These are phyloP conservation scores for Exserohilum rostratum DNA, from an alignment of 2,329 filamentous ascomycete species.

Conservation along the genomic window DNA sequence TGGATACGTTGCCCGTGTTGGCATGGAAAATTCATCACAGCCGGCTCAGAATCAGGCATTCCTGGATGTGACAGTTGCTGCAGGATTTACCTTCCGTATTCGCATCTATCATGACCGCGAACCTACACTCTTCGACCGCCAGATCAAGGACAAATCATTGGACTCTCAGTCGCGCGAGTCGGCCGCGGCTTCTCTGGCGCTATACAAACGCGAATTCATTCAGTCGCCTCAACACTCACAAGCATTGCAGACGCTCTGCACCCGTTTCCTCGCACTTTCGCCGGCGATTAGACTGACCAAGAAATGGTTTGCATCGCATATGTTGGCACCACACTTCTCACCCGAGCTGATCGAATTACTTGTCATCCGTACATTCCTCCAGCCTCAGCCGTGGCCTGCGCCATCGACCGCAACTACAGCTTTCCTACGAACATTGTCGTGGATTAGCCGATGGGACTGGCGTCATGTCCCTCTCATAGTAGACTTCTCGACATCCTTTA, in stretches of 20 bases:
- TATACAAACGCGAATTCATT: constrained; percentile 73
- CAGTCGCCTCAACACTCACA: constrained; percentile 81
- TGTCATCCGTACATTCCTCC: constrained; percentile 76
- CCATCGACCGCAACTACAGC: constrained; percentile 80
- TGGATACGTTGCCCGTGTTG: constrained; percentile 70
- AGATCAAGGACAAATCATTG: constrained; percentile 73
- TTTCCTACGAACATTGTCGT: constrained; percentile 79
- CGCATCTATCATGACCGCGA: constrained; percentile 91
- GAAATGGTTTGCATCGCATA: constrained; percentile 85
- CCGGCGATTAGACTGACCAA: constrained; percentile 84
- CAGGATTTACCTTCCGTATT: constrained; percentile 77
- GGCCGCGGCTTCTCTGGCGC: constrained; percentile 70
- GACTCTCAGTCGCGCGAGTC: constrained; percentile 71
- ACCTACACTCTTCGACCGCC: constrained; percentile 77
- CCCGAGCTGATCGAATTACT: constrained; percentile 87
- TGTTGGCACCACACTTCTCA: constrained; percentile 75
- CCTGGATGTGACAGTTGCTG: constrained; percentile 78
- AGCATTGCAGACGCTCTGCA: constrained; percentile 78
- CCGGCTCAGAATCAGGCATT: constrained; percentile 78
- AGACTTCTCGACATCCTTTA: constrained; percentile 63
- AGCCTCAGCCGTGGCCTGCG: constrained; percentile 78
- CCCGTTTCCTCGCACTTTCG: constrained; percentile 78
- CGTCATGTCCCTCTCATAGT: constrained; percentile 79
- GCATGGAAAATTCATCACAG: constrained; percentile 75
- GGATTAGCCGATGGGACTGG: constrained; percentile 93